These are phyloP conservation scores for Candida arabinofermentans DNA, from an alignment of 805 yeast genomes.

Conservation along the genomic window DNA sequence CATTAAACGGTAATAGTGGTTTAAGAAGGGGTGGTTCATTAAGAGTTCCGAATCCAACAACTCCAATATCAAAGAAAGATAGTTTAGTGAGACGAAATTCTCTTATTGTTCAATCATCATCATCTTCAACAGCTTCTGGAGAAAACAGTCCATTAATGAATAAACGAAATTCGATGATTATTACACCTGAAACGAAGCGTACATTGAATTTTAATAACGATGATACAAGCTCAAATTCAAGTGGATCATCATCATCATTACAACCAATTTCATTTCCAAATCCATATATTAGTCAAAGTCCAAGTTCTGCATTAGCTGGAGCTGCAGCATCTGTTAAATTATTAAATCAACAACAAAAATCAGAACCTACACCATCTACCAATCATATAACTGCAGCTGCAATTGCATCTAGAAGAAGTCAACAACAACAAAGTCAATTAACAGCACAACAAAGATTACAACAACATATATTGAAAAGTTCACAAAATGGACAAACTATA, in stretches of 20 bases:
- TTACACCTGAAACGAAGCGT: conserved; percentile 16
- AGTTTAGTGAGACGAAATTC: conserved; percentile 5
- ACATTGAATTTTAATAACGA: conserved; percentile 2
- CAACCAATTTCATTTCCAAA: conserved; percentile 11
- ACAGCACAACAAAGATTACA: conserved; percentile 35
- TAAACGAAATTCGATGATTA: conserved; percentile 11
- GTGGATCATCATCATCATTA: conserved; percentile 6
- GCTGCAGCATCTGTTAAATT: conserved; percentile 24
- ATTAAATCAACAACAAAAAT: background rate
- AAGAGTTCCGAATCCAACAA: conserved; percentile 3
- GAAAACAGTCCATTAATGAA: conserved; percentile 4
- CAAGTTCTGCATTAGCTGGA: conserved; percentile 21
- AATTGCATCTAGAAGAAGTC: conserved; percentile 14
- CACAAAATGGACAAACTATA: conserved; percentile 29
- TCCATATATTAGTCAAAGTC: conserved; percentile 10
- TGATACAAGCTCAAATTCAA: background rate
- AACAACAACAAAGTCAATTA: conserved; percentile 14
- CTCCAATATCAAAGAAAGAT: conserved; percentile 1
- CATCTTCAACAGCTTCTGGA: no score
- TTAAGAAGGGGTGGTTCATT: conserved; percentile 8
- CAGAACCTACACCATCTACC: conserved; percentile 2
- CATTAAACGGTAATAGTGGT: background rate
- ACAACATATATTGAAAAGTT: conserved; percentile 30
- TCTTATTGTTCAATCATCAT: background rate
- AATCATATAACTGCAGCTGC: conserved; percentile 24